A percentile compares a stretch with the other conserved stretches of the same genome.
Evolutionary conservation across 2,329 filamentous ascomycete genomes (phyloP).

Genomic region (Monosporascus sp.): DNA sequence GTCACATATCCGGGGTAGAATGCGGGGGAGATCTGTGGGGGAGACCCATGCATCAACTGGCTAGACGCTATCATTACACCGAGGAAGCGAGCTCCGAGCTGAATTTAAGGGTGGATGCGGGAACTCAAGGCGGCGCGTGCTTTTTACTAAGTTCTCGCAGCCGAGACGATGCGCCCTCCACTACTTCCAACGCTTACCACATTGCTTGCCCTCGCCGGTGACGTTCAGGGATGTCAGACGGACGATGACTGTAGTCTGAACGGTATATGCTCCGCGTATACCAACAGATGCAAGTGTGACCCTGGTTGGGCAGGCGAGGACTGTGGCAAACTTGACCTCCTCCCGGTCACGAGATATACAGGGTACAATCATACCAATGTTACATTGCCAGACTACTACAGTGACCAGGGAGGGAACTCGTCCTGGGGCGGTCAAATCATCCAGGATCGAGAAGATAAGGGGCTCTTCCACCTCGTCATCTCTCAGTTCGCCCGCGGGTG

Average conservation of each 20-base stretch:
- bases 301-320: slow-evolving; percentile 38
- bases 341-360: slow-evolving; percentile 31
- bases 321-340: slow-evolving; percentile 40
- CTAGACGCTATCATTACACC: too few species aligned
- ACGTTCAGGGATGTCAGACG: slow-evolving; percentile 7
- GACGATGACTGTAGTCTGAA: slow-evolving; percentile 34
- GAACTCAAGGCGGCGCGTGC: too few species aligned
- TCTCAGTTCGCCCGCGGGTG: slow-evolving; percentile 41
- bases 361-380: slow-evolving; percentile 42
- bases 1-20: too few species aligned
- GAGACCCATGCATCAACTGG: too few species aligned
- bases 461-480: slow-evolving; percentile 39
- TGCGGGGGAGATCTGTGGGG: too few species aligned
- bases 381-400: slow-evolving; percentile 20
- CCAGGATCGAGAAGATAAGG: slow-evolving; percentile 32
- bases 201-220: background rate
- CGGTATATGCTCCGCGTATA: slow-evolving; percentile 24
- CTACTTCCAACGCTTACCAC: background rate
- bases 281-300: slow-evolving; percentile 26
- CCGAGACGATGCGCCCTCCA: background rate
- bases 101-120: too few species aligned
- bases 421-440: slow-evolving; percentile 44
- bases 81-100: too few species aligned
- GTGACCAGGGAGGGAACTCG: slow-evolving; percentile 29
- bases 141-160: background rate